phyloP scores from a whole-genome alignment of 768 basidiomycete species.

The Coprinopsis cinerea region DNA sequence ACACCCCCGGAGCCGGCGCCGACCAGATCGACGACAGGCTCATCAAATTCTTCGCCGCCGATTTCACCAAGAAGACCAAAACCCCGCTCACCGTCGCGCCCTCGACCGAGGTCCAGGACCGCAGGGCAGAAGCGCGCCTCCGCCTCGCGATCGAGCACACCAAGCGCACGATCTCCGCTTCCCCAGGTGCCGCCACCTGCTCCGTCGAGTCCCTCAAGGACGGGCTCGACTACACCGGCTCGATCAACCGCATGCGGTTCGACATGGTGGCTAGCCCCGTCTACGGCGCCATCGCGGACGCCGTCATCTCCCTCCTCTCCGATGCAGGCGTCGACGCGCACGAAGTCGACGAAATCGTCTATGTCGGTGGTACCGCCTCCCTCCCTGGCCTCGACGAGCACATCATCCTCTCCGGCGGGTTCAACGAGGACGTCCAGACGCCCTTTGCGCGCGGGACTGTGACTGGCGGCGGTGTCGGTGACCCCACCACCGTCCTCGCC shows the following conservation, averaged over 20 bases:
- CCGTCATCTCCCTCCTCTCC: conserved; percentile 48
- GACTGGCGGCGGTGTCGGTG: conserved; percentile 66
- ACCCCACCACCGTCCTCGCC: conserved; percentile 73
- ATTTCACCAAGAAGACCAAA: conserved; percentile 96
- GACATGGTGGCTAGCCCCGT: conserved; percentile 57
- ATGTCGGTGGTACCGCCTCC: conserved; percentile 69
- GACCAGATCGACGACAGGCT: conserved; percentile 76
- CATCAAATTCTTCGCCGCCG: conserved; percentile 87
- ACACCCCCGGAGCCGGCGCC: conserved; percentile 49
- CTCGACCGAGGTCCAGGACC: conserved; percentile 51
- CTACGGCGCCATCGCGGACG: conserved; percentile 49
- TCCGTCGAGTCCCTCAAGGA: conserved; percentile 94
- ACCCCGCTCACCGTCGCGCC: conserved; percentile 61
- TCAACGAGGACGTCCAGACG: conserved; percentile 56
- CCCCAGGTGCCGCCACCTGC: conserved; percentile 81
- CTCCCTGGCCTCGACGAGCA: conserved; percentile 71
- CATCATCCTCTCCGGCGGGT: conserved; percentile 39
- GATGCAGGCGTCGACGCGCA: conserved; percentile 51
- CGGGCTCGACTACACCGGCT: conserved; percentile 76
- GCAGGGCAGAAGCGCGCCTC: conserved; percentile 90
- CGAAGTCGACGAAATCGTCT: conserved; percentile 74
- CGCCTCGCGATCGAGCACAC: conserved; percentile 91
- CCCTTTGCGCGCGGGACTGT: conserved; percentile 64
- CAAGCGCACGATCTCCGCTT: conserved; percentile 87
- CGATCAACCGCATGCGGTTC: conserved; percentile 51